Percentiles rank a stretch among this genome's conserved stretches.
Conservation (phyloP, 306 rosid genomes). For the Betula pendula region DNA sequence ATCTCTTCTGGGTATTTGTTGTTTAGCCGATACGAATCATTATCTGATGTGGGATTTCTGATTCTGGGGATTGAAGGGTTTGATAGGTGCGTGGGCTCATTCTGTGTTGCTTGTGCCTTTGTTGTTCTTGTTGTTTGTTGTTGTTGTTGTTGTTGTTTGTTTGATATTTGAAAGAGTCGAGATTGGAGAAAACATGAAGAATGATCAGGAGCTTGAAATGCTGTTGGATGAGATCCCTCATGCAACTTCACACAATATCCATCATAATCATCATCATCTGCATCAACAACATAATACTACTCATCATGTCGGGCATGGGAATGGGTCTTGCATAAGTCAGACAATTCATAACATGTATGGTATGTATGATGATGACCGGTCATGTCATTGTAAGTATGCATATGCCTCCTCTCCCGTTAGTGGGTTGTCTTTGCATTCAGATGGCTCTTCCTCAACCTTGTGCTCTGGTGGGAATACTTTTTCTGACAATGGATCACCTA, state of each 20-base stretch:
- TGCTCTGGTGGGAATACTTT: constrained; percentile 46
- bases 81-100: constrained; percentile 15
- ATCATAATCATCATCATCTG: constrained; percentile 12
- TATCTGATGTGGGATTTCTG: constrained; percentile 17
- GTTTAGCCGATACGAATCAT: constrained; percentile 9
- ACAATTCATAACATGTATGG: constrained; percentile 27
- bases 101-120: background rate
- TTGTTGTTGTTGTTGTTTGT: background rate
- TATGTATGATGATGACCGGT: constrained; percentile 37
- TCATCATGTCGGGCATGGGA: constrained; percentile 22
- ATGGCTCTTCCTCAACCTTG: constrained; percentile 55
- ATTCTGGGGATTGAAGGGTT: constrained; percentile 20
- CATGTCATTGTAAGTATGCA: constrained; percentile 37
- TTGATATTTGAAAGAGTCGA: constrained; percentile 9
- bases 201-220: constrained; percentile 45
- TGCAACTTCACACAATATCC: constrained; percentile 43
- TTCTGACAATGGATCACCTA: constrained; percentile 57
- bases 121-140: background rate
- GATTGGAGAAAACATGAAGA: constrained; percentile 34
- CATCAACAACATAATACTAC: constrained; percentile 4
- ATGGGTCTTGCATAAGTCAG: constrained; percentile 22
- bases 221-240: constrained; percentile 63
- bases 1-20: constrained; percentile 25
- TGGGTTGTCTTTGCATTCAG: constrained; percentile 50
- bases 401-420: constrained; percentile 48